A percentile compares a stretch with the other conserved stretches of the same genome.
phyloP scores from a whole-genome alignment of 805 yeast genomes.

The Blastobotrys muscicola region DNA sequence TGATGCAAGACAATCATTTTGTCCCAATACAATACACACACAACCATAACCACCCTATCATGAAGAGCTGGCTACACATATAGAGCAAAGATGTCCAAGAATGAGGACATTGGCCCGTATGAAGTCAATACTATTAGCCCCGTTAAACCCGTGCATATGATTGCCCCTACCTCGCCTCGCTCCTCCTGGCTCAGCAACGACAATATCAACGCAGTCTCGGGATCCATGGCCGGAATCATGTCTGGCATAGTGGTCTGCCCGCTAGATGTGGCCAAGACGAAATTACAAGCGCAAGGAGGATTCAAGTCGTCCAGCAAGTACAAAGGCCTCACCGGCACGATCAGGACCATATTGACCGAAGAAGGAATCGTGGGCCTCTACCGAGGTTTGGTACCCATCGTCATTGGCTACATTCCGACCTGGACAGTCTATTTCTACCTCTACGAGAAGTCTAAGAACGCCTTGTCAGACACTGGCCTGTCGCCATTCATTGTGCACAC shows the following conservation, averaged over 20 bases:
- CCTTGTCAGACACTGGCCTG: slow-evolving; percentile 29
- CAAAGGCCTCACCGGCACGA: slow-evolving; percentile 38
- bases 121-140: too few relatives aligned
- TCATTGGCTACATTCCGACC: slow-evolving; percentile 90
- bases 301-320: slow-evolving; percentile 16
- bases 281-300: slow-evolving; percentile 85
- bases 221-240: slow-evolving; percentile 88
- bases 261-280: slow-evolving; percentile 87
- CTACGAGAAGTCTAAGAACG: slow-evolving; percentile 65
- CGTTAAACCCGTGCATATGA: too few relatives aligned
- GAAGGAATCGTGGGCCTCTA: slow-evolving; percentile 82
- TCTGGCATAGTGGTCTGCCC: slow-evolving; percentile 92
- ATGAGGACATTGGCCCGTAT: too few relatives aligned
- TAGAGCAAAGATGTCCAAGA: too few relatives aligned
- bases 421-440: slow-evolving; percentile 95
- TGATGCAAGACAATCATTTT: too few relatives aligned
- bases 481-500: slow-evolving; percentile 23
- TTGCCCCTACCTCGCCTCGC: too few relatives aligned
- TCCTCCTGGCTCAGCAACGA: slow-evolving; percentile 15
- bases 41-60: not conserved
- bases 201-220: slow-evolving; percentile 64
- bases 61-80: not conserved
- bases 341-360: slow-evolving; percentile 54
- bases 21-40: not conserved
- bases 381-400: slow-evolving; percentile 85